Evolutionary conservation across 2,329 filamentous ascomycete species (phyloP).

Genomic region (Arthrinium phaeospermum): DNA sequence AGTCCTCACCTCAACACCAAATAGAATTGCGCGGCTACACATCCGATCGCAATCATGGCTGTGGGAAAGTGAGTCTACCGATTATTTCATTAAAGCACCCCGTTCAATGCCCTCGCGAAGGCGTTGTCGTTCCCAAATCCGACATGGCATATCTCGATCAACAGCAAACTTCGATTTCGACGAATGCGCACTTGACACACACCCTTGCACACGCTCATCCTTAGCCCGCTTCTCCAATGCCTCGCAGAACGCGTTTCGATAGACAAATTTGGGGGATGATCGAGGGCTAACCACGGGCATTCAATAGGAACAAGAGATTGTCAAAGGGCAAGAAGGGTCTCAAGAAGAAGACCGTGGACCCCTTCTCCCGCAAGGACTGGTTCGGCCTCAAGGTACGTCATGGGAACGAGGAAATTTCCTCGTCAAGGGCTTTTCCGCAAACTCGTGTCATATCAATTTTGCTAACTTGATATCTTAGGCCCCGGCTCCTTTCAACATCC

Average conservation of each 20-base stretch:
- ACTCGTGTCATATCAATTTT: not conserved
- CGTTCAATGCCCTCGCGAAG: slow-evolving; percentile 23
- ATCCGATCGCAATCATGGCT: slow-evolving; percentile 74
- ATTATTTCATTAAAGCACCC: slow-evolving; percentile 24
- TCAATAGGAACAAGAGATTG: slow-evolving; percentile 95
- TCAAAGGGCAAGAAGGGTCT: slow-evolving; percentile 99
- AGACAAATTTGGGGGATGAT: not conserved
- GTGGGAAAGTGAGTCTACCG: slow-evolving; percentile 72
- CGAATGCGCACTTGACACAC: not conserved
- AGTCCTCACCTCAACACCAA: slow-evolving; percentile 34
- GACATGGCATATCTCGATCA: slow-evolving; percentile 10
- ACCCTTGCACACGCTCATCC: not conserved
- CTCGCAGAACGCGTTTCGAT: not conserved
- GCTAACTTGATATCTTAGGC: slow-evolving; percentile 61
- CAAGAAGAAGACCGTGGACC: slow-evolving; percentile 99
- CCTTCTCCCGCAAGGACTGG: slow-evolving; percentile 99
- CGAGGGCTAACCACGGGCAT: slow-evolving; percentile 35
- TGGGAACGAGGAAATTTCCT: slow-evolving; percentile 8
- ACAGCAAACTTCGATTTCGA: not conserved
- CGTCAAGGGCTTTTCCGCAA: slow-evolving; percentile 26
- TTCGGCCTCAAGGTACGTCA: slow-evolving; percentile 87
- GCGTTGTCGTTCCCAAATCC: not conserved
- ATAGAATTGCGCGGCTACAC: slow-evolving; percentile 41
- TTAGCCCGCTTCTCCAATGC: not conserved
- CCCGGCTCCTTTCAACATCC: slow-evolving; percentile 90